phyloP scores from a whole-genome alignment of 306 rosid species.

The Glycine tomentella region DNA sequence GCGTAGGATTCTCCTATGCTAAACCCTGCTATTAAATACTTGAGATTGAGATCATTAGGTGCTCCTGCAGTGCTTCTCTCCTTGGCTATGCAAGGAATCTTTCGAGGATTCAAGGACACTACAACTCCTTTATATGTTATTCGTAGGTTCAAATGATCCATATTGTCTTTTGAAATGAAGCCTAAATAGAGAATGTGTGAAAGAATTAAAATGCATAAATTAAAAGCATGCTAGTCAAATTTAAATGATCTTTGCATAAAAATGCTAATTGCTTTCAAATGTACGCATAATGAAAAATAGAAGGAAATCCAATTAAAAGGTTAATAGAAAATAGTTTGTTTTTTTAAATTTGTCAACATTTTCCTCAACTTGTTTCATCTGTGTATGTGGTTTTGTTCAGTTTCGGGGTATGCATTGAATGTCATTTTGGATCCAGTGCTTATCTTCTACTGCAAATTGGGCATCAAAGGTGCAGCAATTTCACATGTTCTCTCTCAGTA shows the following conservation, averaged over 20 bases:
- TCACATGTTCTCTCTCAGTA: conserved; percentile 96
- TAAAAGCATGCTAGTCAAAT: not conserved
- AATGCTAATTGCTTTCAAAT: not conserved
- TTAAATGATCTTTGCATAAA: not conserved
- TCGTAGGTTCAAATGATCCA: conserved; percentile 55
- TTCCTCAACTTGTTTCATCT: conserved; percentile 5
- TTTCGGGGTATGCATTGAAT: conserved; percentile 72
- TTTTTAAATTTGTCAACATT: not conserved
- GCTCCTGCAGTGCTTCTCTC: conserved; percentile 99
- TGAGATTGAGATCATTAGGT: conserved; percentile 82
- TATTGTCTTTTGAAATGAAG: conserved; percentile 2
- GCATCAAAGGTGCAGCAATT: conserved; percentile 93
- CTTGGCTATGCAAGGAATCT: conserved; percentile 98
- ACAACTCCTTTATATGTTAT: conserved; percentile 92
- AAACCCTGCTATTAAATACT: conserved; percentile 74
- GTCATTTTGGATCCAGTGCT: conserved; percentile 81
- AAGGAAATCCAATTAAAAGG: not conserved
- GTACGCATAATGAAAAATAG: not conserved
- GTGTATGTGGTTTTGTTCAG: conserved; percentile 50
- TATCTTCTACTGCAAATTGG: conserved; percentile 73
- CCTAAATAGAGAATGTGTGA: not conserved
- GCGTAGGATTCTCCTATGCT: conserved; percentile 84
- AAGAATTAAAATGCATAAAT: not conserved
- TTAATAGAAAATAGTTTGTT: too few species aligned
- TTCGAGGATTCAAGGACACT: conserved; percentile 95